Evolutionary conservation across 495 filamentous ascomycete genomes (phyloP), one percentile per base, ranked within the genome.

Genomic region (Aspergillus haitiensis): DNA sequence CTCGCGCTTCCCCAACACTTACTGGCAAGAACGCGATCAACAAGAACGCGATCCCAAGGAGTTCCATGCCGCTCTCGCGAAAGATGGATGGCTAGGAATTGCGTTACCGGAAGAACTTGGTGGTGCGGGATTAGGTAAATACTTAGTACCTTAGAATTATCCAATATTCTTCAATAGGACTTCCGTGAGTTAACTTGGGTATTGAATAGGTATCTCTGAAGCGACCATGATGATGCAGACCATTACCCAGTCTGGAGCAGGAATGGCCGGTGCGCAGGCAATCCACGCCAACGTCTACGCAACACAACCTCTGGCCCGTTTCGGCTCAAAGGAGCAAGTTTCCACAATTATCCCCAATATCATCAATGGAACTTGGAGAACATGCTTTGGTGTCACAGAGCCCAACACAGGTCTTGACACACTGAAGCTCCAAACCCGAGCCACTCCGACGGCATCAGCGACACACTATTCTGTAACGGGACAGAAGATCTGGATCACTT

Each of bases 171-270:
- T 8, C 8, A 50, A 50, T 12, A 31, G 82, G 76, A 82, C 21
- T 27, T 27, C 21, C 21, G 21, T 27, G 84, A 81, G 67, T 47
- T 39, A 33, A 31, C 21, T 27, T 27, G 3, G 21, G 21, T 27
- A 47, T 12, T 35, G 1, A 39, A 6, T 39, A 79, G 77, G 77
- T 5, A 90, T 93, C 51, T 87, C 86, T 15, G 89, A 92, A 67
- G 89, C 90, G 6, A 90, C 88, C 2, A 89, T 91, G 83, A 90
- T 93, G 87, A 81, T 93, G 77, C 89, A 93, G 62, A 89, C 88
- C 16, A 90, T 92, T 58, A 81, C 87, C 16, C 88, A 91, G 73
- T 84, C 83, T 33, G 88, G 89, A 7, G 89, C 88, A 34, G 88
- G 89, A 5, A 88, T 92, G 72, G 88, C 88, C 6, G 89, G 89